phyloP scores from a whole-genome alignment of 2,329 filamentous ascomycete species.

The Colletotrichum graminicola region DNA sequence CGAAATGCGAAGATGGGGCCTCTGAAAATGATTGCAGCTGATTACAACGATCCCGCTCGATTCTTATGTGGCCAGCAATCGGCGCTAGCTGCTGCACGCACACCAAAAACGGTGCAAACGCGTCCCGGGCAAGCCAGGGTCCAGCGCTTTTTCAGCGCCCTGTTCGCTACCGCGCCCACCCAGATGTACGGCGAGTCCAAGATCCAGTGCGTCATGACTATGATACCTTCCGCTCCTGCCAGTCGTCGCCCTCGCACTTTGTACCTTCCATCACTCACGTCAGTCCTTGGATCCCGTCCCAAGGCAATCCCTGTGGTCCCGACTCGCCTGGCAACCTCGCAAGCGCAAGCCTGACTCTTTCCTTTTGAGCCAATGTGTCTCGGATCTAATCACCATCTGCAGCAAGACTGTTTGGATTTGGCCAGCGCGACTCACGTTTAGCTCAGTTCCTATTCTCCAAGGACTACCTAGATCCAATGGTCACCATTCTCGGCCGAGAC shows the following conservation, averaged over 20 bases:
- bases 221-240: slow-evolving; percentile 20
- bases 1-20: slow-evolving; percentile 11
- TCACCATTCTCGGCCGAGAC: background rate
- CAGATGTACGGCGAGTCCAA: slow-evolving; percentile 28
- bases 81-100: slow-evolving; percentile 38
- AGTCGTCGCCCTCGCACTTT: background rate
- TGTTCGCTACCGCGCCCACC: slow-evolving; percentile 37
- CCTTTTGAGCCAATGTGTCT: slow-evolving; percentile 15
- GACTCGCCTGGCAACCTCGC: slow-evolving; percentile 4
- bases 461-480: slow-evolving; percentile 9
- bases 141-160: slow-evolving; percentile 34
- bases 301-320: slow-evolving; percentile 3
- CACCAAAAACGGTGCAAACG: slow-evolving; percentile 24
- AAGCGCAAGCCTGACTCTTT: background rate
- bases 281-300: background rate
- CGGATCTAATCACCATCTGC: slow-evolving; percentile 28
- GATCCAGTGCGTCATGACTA: slow-evolving; percentile 41
- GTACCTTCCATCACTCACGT: slow-evolving; percentile 2
- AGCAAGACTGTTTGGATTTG: slow-evolving; percentile 7
- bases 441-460: slow-evolving; percentile 3
- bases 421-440: slow-evolving; percentile 10
- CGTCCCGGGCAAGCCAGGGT: slow-evolving; percentile 25
- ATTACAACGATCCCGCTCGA: slow-evolving; percentile 25
- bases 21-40: slow-evolving; percentile 33
- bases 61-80: slow-evolving; percentile 25